Evolutionary conservation across 495 filamentous ascomycete genomes (phyloP).

Genomic region (Cercophora samala): DNA sequence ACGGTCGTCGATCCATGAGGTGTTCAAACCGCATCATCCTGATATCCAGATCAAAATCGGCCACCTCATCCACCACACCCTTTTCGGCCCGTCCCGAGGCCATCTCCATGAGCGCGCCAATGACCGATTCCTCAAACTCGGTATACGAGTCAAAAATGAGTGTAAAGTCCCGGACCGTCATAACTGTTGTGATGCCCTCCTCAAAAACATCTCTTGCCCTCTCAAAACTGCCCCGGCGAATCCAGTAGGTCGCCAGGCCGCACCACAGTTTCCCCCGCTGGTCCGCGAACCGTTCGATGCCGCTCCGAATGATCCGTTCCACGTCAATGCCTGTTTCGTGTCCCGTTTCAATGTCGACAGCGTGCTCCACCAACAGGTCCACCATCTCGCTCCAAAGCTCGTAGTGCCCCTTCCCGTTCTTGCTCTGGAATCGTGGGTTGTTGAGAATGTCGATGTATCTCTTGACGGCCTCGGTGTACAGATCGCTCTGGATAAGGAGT

Average conservation of each 20-base stretch:
- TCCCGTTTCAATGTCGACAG: conserved; percentile 77
- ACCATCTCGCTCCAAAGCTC: conserved; percentile 98
- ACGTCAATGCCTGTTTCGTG: conserved; percentile 82
- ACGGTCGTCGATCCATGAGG: conserved; percentile 94
- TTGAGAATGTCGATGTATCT: conserved; percentile 93
- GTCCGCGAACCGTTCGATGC: conserved; percentile 88
- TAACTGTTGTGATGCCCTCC: conserved; percentile 94
- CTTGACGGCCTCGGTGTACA: conserved; percentile 89
- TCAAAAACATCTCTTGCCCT: conserved; percentile 87
- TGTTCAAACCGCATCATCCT: conserved; percentile 98
- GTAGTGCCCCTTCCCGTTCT: conserved; percentile 89
- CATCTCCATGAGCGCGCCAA: conserved; percentile 82
- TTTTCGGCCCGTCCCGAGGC: conserved; percentile 80
- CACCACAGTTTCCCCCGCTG: conserved; percentile 97
- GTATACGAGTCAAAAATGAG: conserved; percentile 94
- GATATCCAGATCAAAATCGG: conserved; percentile 94
- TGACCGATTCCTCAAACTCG: conserved; percentile 96
- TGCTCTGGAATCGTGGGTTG: conserved; percentile 87
- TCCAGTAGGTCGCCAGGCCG: conserved; percentile 95
- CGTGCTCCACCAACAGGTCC: conserved; percentile 90
- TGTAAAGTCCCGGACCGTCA: conserved; percentile 99
- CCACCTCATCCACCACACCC: conserved; percentile 74
- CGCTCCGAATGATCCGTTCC: conserved; percentile 88
- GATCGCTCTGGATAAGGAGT: conserved; percentile 72
- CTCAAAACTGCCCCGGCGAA: conserved; percentile 87